Conservation (phyloP, 768 basidiomycete species). For the Suillus discolor region DNA sequence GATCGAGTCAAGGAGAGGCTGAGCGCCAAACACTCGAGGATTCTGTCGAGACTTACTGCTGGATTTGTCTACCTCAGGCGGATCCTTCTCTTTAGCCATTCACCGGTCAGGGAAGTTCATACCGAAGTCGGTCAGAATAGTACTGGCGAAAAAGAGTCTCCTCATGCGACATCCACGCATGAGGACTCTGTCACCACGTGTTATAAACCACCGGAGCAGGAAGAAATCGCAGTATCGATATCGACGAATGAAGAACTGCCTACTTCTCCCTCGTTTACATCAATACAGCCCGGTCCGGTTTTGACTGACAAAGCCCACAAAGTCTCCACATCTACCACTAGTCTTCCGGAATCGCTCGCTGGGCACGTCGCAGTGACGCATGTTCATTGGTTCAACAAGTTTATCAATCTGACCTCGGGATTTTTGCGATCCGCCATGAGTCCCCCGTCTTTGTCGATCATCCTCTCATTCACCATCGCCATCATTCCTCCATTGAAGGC, state of each 20-base stretch:
- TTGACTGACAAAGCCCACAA: background rate
- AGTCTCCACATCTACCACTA: too few species aligned
- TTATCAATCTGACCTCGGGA: slow-evolving; percentile 3
- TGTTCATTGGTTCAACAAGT: slow-evolving; percentile 4
- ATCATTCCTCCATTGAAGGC: slow-evolving; percentile 60
- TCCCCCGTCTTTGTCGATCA: slow-evolving; percentile 56
- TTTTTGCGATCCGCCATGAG: slow-evolving; percentile 42
- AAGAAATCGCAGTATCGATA: background rate
- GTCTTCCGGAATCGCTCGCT: background rate
- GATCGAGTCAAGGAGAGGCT: slow-evolving; percentile 55
- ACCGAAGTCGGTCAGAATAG: background rate
- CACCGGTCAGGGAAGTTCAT: background rate
- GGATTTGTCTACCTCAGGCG: slow-evolving; percentile 15
- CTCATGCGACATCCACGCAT: background rate
- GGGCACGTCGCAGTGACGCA: background rate
- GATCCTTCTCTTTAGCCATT: background rate
- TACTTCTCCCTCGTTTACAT: background rate
- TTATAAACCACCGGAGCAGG: background rate
- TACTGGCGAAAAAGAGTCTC: background rate
- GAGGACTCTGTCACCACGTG: background rate
- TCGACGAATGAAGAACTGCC: background rate
- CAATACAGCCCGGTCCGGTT: background rate
- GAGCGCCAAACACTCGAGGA: slow-evolving; percentile 35
- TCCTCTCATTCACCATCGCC: slow-evolving; percentile 56
- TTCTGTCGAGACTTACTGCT: slow-evolving; percentile 7